phyloP scores from a whole-genome alignment of 257 asterid species.

The Apocynum venetum region DNA sequence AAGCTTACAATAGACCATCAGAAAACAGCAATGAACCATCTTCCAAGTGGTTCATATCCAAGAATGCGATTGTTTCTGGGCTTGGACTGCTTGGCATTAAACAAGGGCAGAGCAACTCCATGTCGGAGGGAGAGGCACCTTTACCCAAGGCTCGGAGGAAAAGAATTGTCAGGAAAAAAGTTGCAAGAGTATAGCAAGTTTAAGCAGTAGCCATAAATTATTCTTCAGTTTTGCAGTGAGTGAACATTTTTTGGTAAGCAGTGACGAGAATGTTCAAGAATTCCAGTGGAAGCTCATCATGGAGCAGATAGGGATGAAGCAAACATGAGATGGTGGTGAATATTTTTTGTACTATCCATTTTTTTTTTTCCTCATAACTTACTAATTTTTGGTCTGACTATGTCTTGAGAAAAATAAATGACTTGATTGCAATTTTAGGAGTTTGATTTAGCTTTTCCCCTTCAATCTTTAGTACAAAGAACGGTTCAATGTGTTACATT shows the following conservation, averaged over 20 bases:
- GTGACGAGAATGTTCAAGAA: neutral
- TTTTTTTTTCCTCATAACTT: neutral
- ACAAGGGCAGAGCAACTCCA: conserved; percentile 47
- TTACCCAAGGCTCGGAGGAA: conserved; percentile 74
- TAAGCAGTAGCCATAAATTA: conserved; percentile 2
- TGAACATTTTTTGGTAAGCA: conserved; percentile 8
- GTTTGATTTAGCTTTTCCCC: neutral
- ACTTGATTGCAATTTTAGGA: neutral
- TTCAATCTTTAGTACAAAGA: neutral
- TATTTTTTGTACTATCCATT: neutral
- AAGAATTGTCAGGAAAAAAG: conserved; percentile 74
- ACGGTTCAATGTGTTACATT: neutral
- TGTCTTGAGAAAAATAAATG: neutral
- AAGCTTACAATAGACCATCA: conserved; percentile 78
- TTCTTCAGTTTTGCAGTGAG: conserved; percentile 49
- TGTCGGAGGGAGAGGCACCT: conserved; percentile 40
- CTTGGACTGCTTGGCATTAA: conserved; percentile 87
- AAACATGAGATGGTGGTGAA: conserved; percentile 5
- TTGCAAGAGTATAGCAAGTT: conserved; percentile 34
- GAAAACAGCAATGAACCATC: conserved; percentile 43
- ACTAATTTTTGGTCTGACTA: neutral
- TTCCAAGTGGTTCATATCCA: conserved; percentile 93
- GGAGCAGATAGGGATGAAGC: neutral
- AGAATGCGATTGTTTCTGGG: conserved; percentile 77
- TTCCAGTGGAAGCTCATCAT: neutral